A percentile compares a stretch with the other conserved stretches of the same genome.
phyloP scores from a whole-genome alignment of 2,329 filamentous ascomycete genomes.

The Diatrype stigma region DNA sequence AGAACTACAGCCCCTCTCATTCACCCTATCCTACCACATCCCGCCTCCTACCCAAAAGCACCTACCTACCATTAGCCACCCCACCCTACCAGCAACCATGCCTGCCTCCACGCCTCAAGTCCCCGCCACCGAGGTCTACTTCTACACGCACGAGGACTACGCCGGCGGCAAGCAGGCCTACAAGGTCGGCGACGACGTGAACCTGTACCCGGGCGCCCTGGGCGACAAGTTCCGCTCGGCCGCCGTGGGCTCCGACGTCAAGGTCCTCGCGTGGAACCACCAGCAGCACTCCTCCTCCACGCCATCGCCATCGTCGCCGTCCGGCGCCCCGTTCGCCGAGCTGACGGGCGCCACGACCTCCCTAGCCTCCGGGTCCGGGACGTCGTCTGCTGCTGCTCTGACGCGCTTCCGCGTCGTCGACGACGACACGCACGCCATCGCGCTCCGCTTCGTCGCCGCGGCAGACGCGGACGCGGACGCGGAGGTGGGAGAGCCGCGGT shows the following conservation, averaged over 20 bases:
- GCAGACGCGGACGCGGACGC: too few species aligned
- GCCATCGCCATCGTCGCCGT: too few species aligned
- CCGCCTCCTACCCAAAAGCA: too few species aligned
- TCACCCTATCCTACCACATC: too few species aligned
- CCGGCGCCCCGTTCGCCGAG: background rate
- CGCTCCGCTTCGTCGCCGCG: background rate
- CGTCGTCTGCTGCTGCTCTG: background rate
- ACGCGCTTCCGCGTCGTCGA: background rate
- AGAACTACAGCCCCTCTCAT: too few species aligned
- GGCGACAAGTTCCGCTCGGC: background rate
- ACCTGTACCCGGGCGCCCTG: background rate
- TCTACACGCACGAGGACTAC: background rate
- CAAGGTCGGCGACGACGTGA: background rate
- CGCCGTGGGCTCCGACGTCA: background rate
- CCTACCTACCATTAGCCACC: background rate
- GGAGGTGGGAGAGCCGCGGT: too few species aligned
- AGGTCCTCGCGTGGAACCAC: conserved; percentile 1
- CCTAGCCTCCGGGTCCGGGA: too few species aligned
- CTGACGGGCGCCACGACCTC: background rate
- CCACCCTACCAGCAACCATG: background rate
- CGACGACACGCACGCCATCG: background rate
- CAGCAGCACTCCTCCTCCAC: too few species aligned
- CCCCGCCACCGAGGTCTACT: background rate
- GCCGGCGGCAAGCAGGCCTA: background rate
- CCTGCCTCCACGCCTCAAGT: background rate